Base-by-base conservation (phyloP, 495 filamentous ascomycete genomes). In the Trichoderma virens region DNA sequence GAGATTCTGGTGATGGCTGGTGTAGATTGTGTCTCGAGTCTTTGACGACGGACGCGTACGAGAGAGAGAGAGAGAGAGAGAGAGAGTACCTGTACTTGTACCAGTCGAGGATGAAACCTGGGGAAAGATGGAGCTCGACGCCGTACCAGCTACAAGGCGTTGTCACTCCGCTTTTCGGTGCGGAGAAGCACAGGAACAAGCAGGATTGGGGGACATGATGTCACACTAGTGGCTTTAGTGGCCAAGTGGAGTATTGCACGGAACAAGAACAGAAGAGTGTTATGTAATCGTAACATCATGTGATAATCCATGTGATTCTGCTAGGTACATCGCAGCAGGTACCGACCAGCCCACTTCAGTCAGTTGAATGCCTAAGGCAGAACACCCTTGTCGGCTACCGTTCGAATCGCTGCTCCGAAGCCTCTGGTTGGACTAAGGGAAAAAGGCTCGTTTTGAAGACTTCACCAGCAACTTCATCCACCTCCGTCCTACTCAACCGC, bases 381-480 rank as follows among this genome's bases (percentile, higher is more conserved):
- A 47, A 7, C 3, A 31, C 13, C 27, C n/a, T 23, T 14, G 27
- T 67, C 65, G 64, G 67, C 64, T 38, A 31, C 69, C 54, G 45
- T 54, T 54, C 45, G 62, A 38, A 65, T 39, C 14, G 9, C 13
- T 20, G 61, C 56, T 39, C 41, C 31, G 60, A 59, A 59, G 20
- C n/a, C 39, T 43, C 38, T 62, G 38, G 34, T 34, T 59, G 59
- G 41, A 62, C 20, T n/a, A 56, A 45, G 66, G 69, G 72, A 79
- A 80, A 81, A 81, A 75, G 74, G 71, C 77, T 80, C 78, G 75
- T 67, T 66, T 62, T 54, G 25, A 51, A 41, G 47, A 68, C 56
- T 47, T 67, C 62, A 63, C 65, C 67, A 60, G 66, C 65, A 4
- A 70, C 69, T 65, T 63, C 67, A 60, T 67, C 54, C 64, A 67